Base-by-base conservation (phyloP, 2,329 filamentous ascomycete species). In the Sarocladium kiliense region DNA sequence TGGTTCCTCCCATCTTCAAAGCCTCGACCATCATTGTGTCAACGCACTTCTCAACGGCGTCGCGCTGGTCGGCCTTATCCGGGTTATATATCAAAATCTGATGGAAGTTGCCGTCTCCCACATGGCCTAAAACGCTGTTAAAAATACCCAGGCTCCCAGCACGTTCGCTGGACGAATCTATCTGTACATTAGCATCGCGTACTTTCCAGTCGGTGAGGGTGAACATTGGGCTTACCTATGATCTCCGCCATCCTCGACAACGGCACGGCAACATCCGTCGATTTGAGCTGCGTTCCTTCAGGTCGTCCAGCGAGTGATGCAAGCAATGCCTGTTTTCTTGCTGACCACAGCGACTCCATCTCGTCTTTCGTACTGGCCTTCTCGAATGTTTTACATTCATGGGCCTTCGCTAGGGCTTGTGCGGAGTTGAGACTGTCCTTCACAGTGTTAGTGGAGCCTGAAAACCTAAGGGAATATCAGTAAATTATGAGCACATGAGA, bases 251-350 rank as follows among this genome's bases (percentile, higher is more conserved):
- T 71, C 37, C 77, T 76, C 16, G 84, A 88, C 49, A 92, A 83
- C 0, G 88, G 88, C 1, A 92, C 89, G 0, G 88, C 88, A 19
- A 92, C 88, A 65, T 93, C 89, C 0, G 88, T 93, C 0, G 87
- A 89, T 88, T 88, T 91, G 25, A 91, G 81, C 61, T 87, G 80
- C 2, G 77, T 76, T 0, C 78, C 77, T 23, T 80, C 73, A 50
- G 81, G 75, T 57, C 78, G 78, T 69, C 86, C 81, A 0, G 85
- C 84, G 69, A 89, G 83, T 44, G 88, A 81, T 55, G 83, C 86
- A 84, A 87, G 91, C 1, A 91, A 73, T 0, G 86, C 87, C 63
- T 88, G 81, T 63, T 91, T 92, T 37, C 88, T 76, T 3, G 88
- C 88, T 41, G 84, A 85, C 88, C 88, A 92, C 3, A 91, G 74